A percentile compares a stretch with the other conserved stretches of the same genome.
Evolutionary conservation across 257 asterid genomes (phyloP).

Genomic region (Solanum pinnatisectum): DNA sequence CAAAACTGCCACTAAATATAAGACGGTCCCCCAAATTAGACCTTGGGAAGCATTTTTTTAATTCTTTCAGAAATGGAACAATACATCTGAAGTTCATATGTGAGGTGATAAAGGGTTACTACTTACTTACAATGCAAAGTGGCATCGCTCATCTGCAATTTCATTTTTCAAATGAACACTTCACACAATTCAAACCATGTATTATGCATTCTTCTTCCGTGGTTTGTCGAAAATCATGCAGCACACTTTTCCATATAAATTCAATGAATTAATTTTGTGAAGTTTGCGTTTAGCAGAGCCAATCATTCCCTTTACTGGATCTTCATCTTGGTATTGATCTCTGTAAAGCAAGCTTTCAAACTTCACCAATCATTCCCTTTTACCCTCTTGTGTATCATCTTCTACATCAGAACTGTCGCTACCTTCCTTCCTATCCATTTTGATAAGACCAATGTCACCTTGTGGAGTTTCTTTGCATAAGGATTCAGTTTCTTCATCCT

Average conservation of each 20-base stretch:
- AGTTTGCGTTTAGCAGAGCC: neutral
- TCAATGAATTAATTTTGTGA: neutral
- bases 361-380: constrained; percentile 29
- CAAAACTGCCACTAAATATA: neutral
- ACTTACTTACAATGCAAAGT: neutral
- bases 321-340: neutral
- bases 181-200: neutral
- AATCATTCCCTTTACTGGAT: neutral
- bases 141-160: neutral
- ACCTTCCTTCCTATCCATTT: constrained; percentile 40
- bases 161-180: neutral
- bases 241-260: neutral
- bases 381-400: constrained; percentile 40
- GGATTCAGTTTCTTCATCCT: constrained; percentile 73
- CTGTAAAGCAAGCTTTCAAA: neutral
- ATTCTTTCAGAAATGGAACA: neutral
- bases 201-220: neutral
- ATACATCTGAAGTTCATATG: neutral
- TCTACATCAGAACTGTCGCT: constrained; percentile 46
- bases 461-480: constrained; percentile 46
- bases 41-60: neutral
- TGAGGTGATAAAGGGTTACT: neutral
- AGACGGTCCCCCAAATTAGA: neutral
- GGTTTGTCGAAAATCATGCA: neutral
- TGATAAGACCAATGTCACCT: constrained; percentile 67